These are phyloP conservation scores for Kernera saxatilis DNA, from an alignment of 345 rosid species.

Conservation along the genomic window DNA sequence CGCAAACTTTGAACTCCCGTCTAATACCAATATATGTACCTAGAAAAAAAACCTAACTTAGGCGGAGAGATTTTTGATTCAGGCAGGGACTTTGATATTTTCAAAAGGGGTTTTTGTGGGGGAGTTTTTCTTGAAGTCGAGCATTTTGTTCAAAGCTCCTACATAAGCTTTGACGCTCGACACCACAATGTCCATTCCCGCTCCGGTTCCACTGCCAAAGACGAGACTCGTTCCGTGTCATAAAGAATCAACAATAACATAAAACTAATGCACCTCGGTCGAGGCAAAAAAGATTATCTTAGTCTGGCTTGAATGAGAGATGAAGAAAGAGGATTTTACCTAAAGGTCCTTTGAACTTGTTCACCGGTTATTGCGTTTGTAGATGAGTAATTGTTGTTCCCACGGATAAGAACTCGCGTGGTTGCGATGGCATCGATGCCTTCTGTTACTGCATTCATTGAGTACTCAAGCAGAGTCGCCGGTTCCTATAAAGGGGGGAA, in stretches of 20 bases:
- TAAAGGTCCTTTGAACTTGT: conserved; percentile 54
- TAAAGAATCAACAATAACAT: no score
- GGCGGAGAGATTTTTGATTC: conserved; percentile 9
- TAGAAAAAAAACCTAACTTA: neutral
- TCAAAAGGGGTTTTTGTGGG: conserved; percentile 27
- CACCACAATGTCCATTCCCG: conserved; percentile 82
- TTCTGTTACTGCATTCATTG: conserved; percentile 82
- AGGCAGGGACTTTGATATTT: conserved; percentile 37
- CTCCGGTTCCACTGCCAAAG: conserved; percentile 66
- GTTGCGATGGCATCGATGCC: conserved; percentile 97
- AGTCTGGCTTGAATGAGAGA: neutral
- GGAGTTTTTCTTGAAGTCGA: conserved; percentile 46
- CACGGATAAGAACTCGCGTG: conserved; percentile 83
- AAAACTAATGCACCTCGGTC: no score
- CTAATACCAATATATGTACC: conserved; percentile 19
- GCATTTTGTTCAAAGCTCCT: conserved; percentile 85
- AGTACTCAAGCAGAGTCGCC: conserved; percentile 71
- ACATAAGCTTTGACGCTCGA: conserved; percentile 90
- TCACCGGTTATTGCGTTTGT: conserved; percentile 64
- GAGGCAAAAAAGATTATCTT: neutral
- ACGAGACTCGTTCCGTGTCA: neutral
- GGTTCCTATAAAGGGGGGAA: conserved; percentile 47
- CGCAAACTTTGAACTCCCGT: neutral
- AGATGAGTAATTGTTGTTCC: conserved; percentile 37
- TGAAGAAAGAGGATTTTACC: conserved; percentile 39